Conservation (phyloP, 345 rosid species). For the Draba incana region DNA sequence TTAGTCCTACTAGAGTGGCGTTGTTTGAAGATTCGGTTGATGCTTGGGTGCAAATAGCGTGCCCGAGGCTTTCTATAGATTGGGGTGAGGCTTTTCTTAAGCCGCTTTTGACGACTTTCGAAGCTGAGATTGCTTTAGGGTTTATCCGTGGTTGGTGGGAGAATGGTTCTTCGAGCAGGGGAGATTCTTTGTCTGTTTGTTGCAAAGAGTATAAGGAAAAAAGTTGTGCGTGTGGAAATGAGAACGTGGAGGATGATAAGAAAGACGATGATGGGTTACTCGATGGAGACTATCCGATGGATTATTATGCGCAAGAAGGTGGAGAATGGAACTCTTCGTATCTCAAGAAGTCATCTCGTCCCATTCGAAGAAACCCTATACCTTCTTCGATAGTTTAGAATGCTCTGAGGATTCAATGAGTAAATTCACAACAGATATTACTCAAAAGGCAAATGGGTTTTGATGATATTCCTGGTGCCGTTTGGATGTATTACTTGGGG, state of each 20-base stretch:
- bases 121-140: conserved; percentile 88
- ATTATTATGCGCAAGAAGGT: conserved; percentile 94
- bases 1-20: conserved; percentile 68
- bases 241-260: conserved; percentile 25
- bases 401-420: neutral
- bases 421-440: neutral
- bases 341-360: conserved; percentile 62
- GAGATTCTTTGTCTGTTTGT: conserved; percentile 31
- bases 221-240: conserved; percentile 46
- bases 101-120: conserved; percentile 82
- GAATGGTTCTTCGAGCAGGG: conserved; percentile 39
- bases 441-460: neutral
- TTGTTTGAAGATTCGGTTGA: conserved; percentile 85
- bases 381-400: conserved; percentile 38
- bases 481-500: neutral
- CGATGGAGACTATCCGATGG: conserved; percentile 85
- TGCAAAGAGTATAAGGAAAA: conserved; percentile 31
- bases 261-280: conserved; percentile 31
- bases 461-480: conserved; percentile 10
- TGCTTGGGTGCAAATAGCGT: conserved; percentile 96
- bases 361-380: conserved; percentile 39
- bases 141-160: conserved; percentile 87
- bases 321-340: conserved; percentile 96
- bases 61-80: conserved; percentile 92
- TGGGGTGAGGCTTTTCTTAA: conserved; percentile 93